A percentile compares a stretch with the other conserved stretches of the same genome.
These are phyloP conservation scores for Neurospora sublineolata DNA, from an alignment of 495 filamentous ascomycete species.

Conservation along the genomic window DNA sequence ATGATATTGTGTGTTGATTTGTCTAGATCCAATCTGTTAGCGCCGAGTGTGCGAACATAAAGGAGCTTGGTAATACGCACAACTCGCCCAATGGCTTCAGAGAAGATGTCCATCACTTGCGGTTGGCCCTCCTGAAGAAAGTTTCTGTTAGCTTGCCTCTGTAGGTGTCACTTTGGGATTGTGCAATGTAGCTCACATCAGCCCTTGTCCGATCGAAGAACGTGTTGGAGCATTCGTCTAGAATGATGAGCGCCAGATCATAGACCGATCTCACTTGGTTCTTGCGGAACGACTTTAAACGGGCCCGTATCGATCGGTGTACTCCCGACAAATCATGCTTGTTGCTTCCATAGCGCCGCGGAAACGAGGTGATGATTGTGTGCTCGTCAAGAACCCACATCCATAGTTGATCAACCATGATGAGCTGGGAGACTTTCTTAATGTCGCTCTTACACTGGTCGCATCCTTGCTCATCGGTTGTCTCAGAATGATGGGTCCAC, in stretches of 20 bases:
- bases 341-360: conserved; percentile 54
- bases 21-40: conserved; percentile 27
- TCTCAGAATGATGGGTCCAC: conserved; percentile 11
- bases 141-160: neutral
- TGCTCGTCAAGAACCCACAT: conserved; percentile 58
- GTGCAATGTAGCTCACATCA: conserved; percentile 7
- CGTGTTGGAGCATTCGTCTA: conserved; percentile 50
- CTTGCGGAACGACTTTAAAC: conserved; percentile 22
- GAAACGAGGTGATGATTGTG: conserved; percentile 58
- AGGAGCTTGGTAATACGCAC: conserved; percentile 10
- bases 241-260: conserved; percentile 55
- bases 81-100: conserved; percentile 32
- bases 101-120: conserved; percentile 60
- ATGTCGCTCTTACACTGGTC: conserved; percentile 23
- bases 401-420: conserved; percentile 72
- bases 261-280: conserved; percentile 56
- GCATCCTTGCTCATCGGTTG: conserved; percentile 8
- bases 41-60: neutral
- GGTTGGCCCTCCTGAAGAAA: conserved; percentile 40
- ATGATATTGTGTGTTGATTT: conserved; percentile 24
- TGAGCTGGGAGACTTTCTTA: conserved; percentile 43
- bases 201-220: conserved; percentile 52
- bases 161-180: neutral
- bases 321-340: conserved; percentile 56
- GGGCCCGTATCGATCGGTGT: conserved; percentile 43